Evolutionary conservation across 345 rosid species (phyloP).

Genomic region (Acer saccharum): DNA sequence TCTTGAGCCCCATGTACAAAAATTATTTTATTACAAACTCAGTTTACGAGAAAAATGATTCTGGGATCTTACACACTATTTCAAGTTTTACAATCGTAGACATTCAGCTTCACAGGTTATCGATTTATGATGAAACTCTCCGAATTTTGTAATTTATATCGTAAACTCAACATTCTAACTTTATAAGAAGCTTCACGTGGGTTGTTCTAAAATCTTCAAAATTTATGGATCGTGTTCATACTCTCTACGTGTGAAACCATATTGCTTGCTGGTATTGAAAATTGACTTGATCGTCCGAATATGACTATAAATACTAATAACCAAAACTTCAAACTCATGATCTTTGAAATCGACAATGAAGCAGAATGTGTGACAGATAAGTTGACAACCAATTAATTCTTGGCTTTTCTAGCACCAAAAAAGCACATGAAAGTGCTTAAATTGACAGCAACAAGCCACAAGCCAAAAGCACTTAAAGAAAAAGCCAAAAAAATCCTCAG

Average conservation of each 20-base stretch:
- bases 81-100: too few relatives aligned
- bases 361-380: not conserved
- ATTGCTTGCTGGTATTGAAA: not conserved
- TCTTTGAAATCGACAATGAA: not conserved
- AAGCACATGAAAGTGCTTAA: not conserved
- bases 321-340: not conserved
- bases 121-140: too few relatives aligned
- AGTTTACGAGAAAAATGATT: not conserved
- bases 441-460: not conserved
- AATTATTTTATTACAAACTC: not conserved
- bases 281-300: not conserved
- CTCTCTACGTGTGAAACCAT: too few relatives aligned
- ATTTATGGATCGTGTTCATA: too few relatives aligned
- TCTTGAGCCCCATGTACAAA: conserved; percentile 9
- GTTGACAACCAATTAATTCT: not conserved
- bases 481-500: conserved; percentile 1
- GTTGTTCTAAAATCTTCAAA: not conserved
- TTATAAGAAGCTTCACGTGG: too few relatives aligned
- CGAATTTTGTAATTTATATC: too few relatives aligned
- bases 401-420: too few relatives aligned
- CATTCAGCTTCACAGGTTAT: too few relatives aligned
- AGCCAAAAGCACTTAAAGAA: not conserved
- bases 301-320: too few relatives aligned
- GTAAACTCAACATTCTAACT: too few relatives aligned
- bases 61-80: not conserved